Evolutionary conservation across 176 grass and related monocot genomes (phyloP), one percentile per base, ranked within the genome.

Genomic region (Metroxylon sagu): DNA sequence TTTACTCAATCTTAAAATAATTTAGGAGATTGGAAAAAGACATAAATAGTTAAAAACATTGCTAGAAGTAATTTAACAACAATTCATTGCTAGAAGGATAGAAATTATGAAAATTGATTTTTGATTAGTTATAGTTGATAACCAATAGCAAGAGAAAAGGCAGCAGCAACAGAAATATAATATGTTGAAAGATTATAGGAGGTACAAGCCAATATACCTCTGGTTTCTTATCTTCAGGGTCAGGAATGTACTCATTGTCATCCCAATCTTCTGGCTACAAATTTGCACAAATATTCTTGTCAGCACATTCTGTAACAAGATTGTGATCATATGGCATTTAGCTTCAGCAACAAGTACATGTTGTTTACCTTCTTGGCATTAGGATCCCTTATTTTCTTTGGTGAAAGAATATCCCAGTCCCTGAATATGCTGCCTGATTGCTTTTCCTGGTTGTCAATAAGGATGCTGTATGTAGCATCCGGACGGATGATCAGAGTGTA

Each of bases 251-350:
- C 54, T 96, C 87, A 61, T 90, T 87, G 61, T 90, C 91, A 67
- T 96, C 91, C 91, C 91, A 96, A 69, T 96, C 86, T 57, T 90
- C 83, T 29, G 92, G 92, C 92, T 97, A 69, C 30, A 69, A 73
- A 61, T 25, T 14, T 18, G 3, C 16, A 49, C 14, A 56, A 29
- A 69, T 18, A 27, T 70, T 52, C 17, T 50, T 30, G 49, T 18
- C 19, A n/a, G 12, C 53, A 30, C 7, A 8, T 26, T 14, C 29
- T 14, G 26, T 7, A 23, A 48, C 16, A 69, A 18, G 3, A 61
- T 55, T 8, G 12, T 56, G 15, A 27, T 12, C 35, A 12, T 39
- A 39, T 39, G 35, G 12, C 12, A 39, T 10, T 2, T 10, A 39
- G 35, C 35, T 39, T 8, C 7, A 39, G 35, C 7, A 10, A 2